Evolutionary conservation across 148 eudicot species (phyloP), one percentile per base, ranked within the genome.

Genomic region (Simmondsia chinensis): DNA sequence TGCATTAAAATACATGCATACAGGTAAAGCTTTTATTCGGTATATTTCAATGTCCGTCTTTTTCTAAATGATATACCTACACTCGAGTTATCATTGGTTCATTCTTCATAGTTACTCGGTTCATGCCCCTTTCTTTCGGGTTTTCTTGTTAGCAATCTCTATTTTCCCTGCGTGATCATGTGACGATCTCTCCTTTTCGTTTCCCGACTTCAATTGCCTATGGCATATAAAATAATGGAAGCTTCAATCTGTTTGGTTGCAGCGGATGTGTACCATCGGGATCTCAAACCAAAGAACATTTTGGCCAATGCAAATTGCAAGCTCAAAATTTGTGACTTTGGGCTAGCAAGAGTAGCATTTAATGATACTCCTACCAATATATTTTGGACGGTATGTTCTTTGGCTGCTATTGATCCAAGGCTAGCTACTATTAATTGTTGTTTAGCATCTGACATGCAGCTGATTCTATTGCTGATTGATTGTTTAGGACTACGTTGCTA

Each of bases 211-310:
- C n/a, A n/a, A n/a, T n/a, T n/a, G n/a, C n/a, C 9, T 1, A 13
- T 13, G n/a, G 7, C n/a, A 43, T 22, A 5, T 7, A 39, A 36
- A 15, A 9, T 30, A 25, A 4, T 23, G 5, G 15, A 4, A 4
- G 28, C 26, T 33, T 48, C 20, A 15, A 2, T 39, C 20, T 59
- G 12, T 64, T 48, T 52, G 52, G 46, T 52, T 71, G 66, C 93
- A 84, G 97, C 95, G 31, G 84, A 89, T 57, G 97, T 81, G 31
- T 84, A 89, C 48, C 97, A 89, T 61, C 80, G 95, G 39, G 95
- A 84, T 69, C 93, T 84, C 7, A 89, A 89, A 64, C 95, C 97
- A 9, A 84, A 84, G 63, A 89, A 89, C 44, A 81, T 89, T 24
- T 63, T 89, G 72, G 95, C 91, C 39, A 89, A 89, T 66, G 94